Percentiles rank a stretch among this genome's conserved stretches.
These are phyloP conservation scores for Lentinula sp. DNA, from an alignment of 768 basidiomycete genomes.

Conservation along the genomic window DNA sequence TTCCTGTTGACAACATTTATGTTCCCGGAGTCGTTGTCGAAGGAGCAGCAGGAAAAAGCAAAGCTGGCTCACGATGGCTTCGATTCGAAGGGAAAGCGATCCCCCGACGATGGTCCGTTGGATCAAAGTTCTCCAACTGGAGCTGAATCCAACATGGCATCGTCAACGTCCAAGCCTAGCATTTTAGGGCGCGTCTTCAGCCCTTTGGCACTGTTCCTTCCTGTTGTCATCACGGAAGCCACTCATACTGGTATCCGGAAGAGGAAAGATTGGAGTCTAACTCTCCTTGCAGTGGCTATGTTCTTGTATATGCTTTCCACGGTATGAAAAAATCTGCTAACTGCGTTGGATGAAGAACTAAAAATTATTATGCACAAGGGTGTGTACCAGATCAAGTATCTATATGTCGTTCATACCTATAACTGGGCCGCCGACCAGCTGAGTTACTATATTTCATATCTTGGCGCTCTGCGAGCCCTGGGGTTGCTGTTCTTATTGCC, in stretches of 20 bases:
- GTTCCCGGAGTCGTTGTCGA: slow-evolving; percentile 56
- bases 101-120: slow-evolving; percentile 13
- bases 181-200: slow-evolving; percentile 35
- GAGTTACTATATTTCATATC: slow-evolving; percentile 70
- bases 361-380: slow-evolving; percentile 33
- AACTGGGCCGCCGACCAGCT: slow-evolving; percentile 67
- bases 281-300: slow-evolving; percentile 55
- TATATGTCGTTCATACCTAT: slow-evolving; percentile 72
- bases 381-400: slow-evolving; percentile 75
- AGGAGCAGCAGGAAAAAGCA: slow-evolving; percentile 32
- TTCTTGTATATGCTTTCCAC: slow-evolving; percentile 62
- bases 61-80: slow-evolving; percentile 7
- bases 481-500: slow-evolving; percentile 47
- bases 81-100: slow-evolving; percentile 19
- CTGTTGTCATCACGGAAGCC: slow-evolving; percentile 38
- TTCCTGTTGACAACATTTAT: slow-evolving; percentile 64
- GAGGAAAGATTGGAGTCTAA: slow-evolving; percentile 77
- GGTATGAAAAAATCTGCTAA: slow-evolving; percentile 32
- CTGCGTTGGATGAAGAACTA: not conserved
- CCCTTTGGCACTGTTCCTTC: slow-evolving; percentile 72
- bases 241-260: slow-evolving; percentile 28
- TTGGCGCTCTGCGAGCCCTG: slow-evolving; percentile 54
- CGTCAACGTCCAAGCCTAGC: slow-evolving; percentile 7
- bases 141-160: not conserved
- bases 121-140: not conserved